Evolutionary conservation across 805 yeast species (phyloP).

Genomic region (Candida koratica): DNA sequence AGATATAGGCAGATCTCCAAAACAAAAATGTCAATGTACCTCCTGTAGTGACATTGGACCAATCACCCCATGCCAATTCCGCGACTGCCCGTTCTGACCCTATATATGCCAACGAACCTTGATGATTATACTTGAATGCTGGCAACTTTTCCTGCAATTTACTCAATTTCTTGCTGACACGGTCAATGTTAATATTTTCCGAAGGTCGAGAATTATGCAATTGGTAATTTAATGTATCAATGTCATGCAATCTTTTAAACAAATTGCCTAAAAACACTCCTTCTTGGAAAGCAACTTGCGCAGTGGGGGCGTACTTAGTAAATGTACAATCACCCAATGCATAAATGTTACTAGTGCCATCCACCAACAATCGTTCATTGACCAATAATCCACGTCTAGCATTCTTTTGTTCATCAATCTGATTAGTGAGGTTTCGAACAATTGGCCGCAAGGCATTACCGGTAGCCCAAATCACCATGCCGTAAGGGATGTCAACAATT

Average conservation of each 20-base stretch:
- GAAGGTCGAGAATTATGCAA: constrained; percentile 37
- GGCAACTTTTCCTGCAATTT: constrained; percentile 41
- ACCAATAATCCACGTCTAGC: constrained; percentile 89
- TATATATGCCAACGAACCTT: constrained; percentile 91
- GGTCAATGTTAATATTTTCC: constrained; percentile 38
- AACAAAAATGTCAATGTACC: constrained; percentile 85
- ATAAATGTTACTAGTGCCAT: constrained; percentile 78
- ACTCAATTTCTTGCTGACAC: constrained; percentile 45
- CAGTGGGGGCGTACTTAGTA: constrained; percentile 91
- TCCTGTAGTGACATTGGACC: constrained; percentile 75
- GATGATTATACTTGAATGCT: constrained; percentile 78
- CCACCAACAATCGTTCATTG: constrained; percentile 74
- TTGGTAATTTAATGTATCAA: constrained; percentile 53
- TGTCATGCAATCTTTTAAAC: constrained; percentile 60
- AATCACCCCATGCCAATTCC: constrained; percentile 75
- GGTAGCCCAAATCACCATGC: constrained; percentile 95
- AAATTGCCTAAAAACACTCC: constrained; percentile 76
- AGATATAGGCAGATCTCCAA: constrained; percentile 93
- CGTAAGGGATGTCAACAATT: constrained; percentile 71
- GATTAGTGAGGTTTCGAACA: constrained; percentile 58
- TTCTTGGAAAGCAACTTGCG: constrained; percentile 95
- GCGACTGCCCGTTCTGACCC: constrained; percentile 94
- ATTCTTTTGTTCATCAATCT: constrained; percentile 71
- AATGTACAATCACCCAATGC: constrained; percentile 95
- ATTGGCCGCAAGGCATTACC: constrained; percentile 89